Conservation (phyloP, 2,329 filamentous ascomycete genomes). For the Paraphaeosphaeria minitans region DNA sequence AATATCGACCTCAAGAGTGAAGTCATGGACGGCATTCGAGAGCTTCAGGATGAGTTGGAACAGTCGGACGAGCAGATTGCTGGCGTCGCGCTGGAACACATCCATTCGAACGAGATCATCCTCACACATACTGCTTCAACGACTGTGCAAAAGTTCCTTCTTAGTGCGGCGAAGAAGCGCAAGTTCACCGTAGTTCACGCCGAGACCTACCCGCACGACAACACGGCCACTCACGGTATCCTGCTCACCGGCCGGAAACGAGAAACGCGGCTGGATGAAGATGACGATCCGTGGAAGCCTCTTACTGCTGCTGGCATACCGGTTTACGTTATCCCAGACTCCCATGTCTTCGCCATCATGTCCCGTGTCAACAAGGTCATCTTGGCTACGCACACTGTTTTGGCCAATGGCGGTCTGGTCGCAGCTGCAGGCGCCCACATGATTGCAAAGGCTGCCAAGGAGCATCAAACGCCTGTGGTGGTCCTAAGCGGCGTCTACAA, state of each 20-base stretch:
- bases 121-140: constrained; percentile 85
- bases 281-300: constrained; percentile 72
- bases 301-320: constrained; percentile 77
- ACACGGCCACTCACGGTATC: constrained; percentile 65
- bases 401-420: constrained; percentile 85
- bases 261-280: constrained; percentile 54
- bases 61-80: constrained; percentile 94
- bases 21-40: constrained; percentile 90
- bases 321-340: constrained; percentile 83
- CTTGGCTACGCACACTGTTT: constrained; percentile 82
- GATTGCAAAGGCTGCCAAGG: constrained; percentile 82
- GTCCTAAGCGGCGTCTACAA: constrained; percentile 93
- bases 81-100: constrained; percentile 84
- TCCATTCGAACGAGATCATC: constrained; percentile 90
- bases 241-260: constrained; percentile 61
- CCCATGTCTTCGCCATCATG: constrained; percentile 91
- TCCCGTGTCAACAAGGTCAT: constrained; percentile 95
- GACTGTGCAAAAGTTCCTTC: constrained; percentile 87
- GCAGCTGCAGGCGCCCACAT: constrained; percentile 82
- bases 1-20: constrained; percentile 80
- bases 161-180: constrained; percentile 84
- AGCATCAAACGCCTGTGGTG: constrained; percentile 82
- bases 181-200: constrained; percentile 90
- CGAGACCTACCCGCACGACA: constrained; percentile 73
- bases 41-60: constrained; percentile 93